Percentiles rank a stretch among this genome's conserved stretches.
Evolutionary conservation across 2,329 filamentous ascomycete genomes (phyloP).

Genomic region (Penicillium sp.): DNA sequence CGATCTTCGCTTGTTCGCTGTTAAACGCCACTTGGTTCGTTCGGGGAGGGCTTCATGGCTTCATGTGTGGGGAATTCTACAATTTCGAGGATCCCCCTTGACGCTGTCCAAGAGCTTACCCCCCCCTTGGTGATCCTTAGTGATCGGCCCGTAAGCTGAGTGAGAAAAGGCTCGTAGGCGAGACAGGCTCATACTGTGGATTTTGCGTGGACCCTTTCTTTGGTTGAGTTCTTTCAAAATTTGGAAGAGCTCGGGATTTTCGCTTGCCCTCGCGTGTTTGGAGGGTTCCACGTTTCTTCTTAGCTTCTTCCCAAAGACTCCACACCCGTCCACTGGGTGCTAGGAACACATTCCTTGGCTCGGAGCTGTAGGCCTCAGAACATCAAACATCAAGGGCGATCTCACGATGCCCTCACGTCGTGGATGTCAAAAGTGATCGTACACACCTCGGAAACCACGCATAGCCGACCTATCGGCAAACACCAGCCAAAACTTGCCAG

Average conservation of each 20-base stretch:
- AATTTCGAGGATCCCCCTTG: conserved; percentile 7
- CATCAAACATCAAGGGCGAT: background rate
- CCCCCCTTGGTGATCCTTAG: conserved; percentile 8
- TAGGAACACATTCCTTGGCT: conserved; percentile 5
- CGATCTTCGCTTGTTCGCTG: background rate
- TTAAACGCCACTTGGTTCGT: conserved; percentile 1
- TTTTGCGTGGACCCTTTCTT: background rate
- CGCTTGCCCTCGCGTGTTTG: background rate
- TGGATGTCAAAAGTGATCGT: background rate
- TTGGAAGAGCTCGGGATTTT: background rate
- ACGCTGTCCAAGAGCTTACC: background rate
- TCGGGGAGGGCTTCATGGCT: conserved; percentile 4
- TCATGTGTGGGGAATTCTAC: conserved; percentile 1
- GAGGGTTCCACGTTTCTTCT: conserved; percentile 6
- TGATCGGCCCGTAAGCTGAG: conserved; percentile 1
- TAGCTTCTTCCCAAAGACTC: conserved; percentile 8
- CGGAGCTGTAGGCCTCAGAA: background rate
- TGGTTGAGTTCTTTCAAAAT: background rate
- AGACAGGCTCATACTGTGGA: background rate
- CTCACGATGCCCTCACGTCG: background rate
- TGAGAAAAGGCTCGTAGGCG: background rate
- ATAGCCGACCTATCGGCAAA: conserved; percentile 19
- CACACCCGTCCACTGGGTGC: background rate
- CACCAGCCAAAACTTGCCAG: conserved; percentile 2
- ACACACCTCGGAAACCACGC: background rate